These are phyloP conservation scores for Globisporangium solare DNA, from an alignment of 352 stramenopile genomes.

Conservation along the genomic window DNA sequence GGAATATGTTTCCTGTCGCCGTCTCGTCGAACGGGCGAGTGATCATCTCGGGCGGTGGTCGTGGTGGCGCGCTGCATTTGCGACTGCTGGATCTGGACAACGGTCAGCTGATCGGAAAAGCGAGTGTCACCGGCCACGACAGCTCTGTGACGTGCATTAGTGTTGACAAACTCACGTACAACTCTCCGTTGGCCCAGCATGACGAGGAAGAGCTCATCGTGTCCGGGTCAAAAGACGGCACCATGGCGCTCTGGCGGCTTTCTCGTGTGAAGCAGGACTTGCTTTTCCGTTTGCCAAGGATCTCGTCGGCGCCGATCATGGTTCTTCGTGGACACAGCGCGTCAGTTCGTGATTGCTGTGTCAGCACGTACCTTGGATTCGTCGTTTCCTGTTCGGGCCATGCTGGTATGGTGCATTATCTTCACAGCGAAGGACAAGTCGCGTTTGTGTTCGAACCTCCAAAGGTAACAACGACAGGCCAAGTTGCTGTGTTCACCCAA, in stretches of 20 bases:
- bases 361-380: conserved; percentile 62
- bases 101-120: conserved; percentile 75
- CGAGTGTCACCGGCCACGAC: conserved; percentile 72
- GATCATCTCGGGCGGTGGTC: conserved; percentile 62
- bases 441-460: conserved; percentile 57
- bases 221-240: conserved; percentile 65
- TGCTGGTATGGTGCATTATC: conserved; percentile 59
- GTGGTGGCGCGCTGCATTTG: conserved; percentile 70
- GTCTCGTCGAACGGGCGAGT: conserved; percentile 74
- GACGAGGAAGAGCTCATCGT: conserved; percentile 76
- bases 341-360: conserved; percentile 48
- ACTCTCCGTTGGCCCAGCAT: conserved; percentile 23
- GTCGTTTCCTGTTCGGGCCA: conserved; percentile 56
- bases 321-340: conserved; percentile 54
- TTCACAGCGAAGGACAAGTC: conserved; percentile 69
- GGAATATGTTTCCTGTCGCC: conserved; percentile 44
- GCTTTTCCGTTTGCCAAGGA: conserved; percentile 64
- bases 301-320: conserved; percentile 63
- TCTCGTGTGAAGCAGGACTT: conserved; percentile 67
- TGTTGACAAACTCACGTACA: conserved; percentile 57
- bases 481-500: conserved; percentile 30
- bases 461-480: conserved; percentile 4
- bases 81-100: conserved; percentile 78
- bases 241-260: conserved; percentile 65
- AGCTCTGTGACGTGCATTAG: conserved; percentile 67